These are phyloP conservation scores for Euphrasia arctica DNA, from an alignment of 305 asterid species.

Conservation along the genomic window DNA sequence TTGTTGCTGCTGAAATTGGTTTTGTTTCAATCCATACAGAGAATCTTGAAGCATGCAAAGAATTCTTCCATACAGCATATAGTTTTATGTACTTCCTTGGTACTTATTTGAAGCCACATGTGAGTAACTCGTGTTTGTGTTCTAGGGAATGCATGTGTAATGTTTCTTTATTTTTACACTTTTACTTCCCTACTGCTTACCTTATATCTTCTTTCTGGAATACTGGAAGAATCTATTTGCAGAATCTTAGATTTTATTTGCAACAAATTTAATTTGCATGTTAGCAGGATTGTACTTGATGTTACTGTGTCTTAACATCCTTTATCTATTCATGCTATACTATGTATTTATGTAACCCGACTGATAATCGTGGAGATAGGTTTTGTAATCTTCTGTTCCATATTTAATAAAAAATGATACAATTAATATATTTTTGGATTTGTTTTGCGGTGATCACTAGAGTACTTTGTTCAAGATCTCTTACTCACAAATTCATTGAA, in stretches of 20 bases:
- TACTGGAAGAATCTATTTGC: background rate
- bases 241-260: background rate
- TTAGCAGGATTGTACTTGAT: constrained; percentile 13
- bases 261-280: constrained; percentile 17
- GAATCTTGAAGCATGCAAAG: constrained; percentile 67
- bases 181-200: background rate
- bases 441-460: background rate
- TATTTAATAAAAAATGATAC: background rate
- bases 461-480: background rate
- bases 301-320: background rate
- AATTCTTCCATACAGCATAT: constrained; percentile 63
- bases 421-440: background rate
- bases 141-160: constrained; percentile 17
- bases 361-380: constrained; percentile 3
- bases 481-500: background rate
- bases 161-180: constrained; percentile 1
- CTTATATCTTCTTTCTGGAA: constrained; percentile 8
- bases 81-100: constrained; percentile 68
- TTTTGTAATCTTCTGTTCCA: constrained; percentile 10
- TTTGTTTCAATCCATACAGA: constrained; percentile 52
- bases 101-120: constrained; percentile 91
- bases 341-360: background rate
- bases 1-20: constrained; percentile 3
- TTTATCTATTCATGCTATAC: constrained; percentile 10
- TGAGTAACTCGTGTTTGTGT: constrained; percentile 44